Evolutionary conservation across 371 early-diverging fungal species (phyloP).

Genomic region (Polyrhizophydium stewartii): DNA sequence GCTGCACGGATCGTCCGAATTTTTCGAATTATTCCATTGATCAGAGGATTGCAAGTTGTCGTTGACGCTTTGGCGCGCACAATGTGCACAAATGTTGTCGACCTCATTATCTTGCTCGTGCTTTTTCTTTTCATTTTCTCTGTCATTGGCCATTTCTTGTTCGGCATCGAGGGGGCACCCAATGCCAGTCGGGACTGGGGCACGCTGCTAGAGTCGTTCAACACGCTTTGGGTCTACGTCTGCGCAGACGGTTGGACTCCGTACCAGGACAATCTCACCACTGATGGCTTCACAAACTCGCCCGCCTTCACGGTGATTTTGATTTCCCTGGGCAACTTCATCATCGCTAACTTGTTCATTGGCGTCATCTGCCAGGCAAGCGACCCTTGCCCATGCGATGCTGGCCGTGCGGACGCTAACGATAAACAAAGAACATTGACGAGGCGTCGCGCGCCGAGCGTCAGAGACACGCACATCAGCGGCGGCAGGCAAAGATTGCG

Average conservation of each 20-base stretch:
- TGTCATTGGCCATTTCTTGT: constrained; percentile 29
- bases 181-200: constrained; percentile 15
- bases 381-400: constrained; percentile 1
- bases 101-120: constrained; percentile 27
- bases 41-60: constrained; percentile 25
- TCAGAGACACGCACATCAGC: constrained; percentile 11
- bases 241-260: constrained; percentile 33
- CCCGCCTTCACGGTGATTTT: constrained; percentile 21
- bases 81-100: constrained; percentile 20
- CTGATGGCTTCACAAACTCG: constrained; percentile 21
- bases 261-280: constrained; percentile 20
- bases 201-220: constrained; percentile 13
- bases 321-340: constrained; percentile 38
- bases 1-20: constrained; percentile 11
- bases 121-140: constrained; percentile 34
- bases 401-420: not conserved
- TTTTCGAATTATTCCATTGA: constrained; percentile 14
- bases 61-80: constrained; percentile 29
- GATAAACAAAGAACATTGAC: constrained; percentile 24
- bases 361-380: constrained; percentile 39
- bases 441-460: constrained; percentile 33
- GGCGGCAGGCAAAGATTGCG: constrained; percentile 17
- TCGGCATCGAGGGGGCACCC: constrained; percentile 10
- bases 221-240: constrained; percentile 28
- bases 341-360: constrained; percentile 40